Evolutionary conservation across 2,329 filamentous ascomycete genomes (phyloP).

Genomic region (Venturia carpophila): DNA sequence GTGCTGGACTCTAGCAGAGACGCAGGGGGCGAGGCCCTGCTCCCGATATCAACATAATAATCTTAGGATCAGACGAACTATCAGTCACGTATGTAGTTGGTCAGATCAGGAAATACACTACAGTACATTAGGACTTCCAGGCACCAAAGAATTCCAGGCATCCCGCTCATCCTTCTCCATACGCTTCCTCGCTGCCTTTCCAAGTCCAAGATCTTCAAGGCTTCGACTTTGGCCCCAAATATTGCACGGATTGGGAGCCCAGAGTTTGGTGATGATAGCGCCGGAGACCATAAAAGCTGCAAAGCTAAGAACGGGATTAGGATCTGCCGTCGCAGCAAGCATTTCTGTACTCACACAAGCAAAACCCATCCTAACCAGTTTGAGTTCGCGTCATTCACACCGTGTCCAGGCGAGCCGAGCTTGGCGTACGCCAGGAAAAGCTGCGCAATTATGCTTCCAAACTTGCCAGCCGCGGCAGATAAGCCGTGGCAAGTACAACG

Average conservation of each 20-base stretch:
- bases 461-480: slow-evolving; percentile 46
- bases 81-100: too few relatives aligned
- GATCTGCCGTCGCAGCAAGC: not conserved
- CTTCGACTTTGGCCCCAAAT: slow-evolving; percentile 17
- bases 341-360: slow-evolving; percentile 10
- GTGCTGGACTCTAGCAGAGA: not conserved
- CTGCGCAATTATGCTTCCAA: slow-evolving; percentile 30
- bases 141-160: slow-evolving; percentile 14
- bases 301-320: not conserved
- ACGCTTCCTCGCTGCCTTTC: slow-evolving; percentile 15
- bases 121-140: slow-evolving; percentile 9
- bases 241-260: slow-evolving; percentile 16
- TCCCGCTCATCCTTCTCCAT: slow-evolving; percentile 18
- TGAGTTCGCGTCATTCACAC: slow-evolving; percentile 16
- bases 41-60: not conserved
- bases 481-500: slow-evolving; percentile 48
- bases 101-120: not conserved
- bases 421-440: slow-evolving; percentile 18
- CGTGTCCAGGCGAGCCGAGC: slow-evolving; percentile 13
- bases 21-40: not conserved
- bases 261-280: slow-evolving; percentile 16
- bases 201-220: slow-evolving; percentile 17
- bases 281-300: not conserved
- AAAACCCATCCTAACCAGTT: slow-evolving; percentile 18
- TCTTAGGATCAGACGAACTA: not conserved